Base-by-base conservation (phyloP, 495 filamentous ascomycete genomes). In the Arthonia radiata region DNA sequence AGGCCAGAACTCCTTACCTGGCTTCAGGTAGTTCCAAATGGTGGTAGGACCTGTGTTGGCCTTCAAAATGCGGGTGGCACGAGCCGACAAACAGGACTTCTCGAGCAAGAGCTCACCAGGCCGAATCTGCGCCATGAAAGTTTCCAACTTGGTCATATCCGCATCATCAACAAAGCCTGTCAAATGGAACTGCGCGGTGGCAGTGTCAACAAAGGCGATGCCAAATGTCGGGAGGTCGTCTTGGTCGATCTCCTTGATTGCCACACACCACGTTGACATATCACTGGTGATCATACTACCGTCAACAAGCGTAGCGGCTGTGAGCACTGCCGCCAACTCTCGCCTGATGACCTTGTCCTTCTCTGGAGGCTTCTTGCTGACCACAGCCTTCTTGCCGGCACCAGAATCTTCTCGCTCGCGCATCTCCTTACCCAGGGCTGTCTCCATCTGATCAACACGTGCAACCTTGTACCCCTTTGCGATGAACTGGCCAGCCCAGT, bases 81-180 rank as follows among this genome's bases (percentile, higher is more conserved):
- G 82, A 10, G 67, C 64, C 0, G 83, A 91, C 21, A 92, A 56
- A 27, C 56, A 67, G 5, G 68, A 71, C 49, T 92, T 94, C 44
- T 99, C 89, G 2, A 99, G 53, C 10, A 99, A 49, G 28, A 99
- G 40, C 45, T 99, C 89, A 15, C 74, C 74, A 2, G 89, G 89
- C 10, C 73, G 64, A 13, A 68, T 91, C 40, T 99, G 89, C 17
- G 89, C 89, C 12, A 99, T 69, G 28, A 94, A 77, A 0, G 89
- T 99, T 55, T 99, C 89, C 40, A 99, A 94, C 40, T 83, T 92
- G 25, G 89, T 99, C 44, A 93, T 62, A 35, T 93, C 82, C 5
- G 69, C 62, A 48, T 94, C 89, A 41, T 99, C 89, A 5, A 73
- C 56, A 16, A 93, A 93, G 28, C 91, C 70, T 10, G 81, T 73